phyloP scores from a whole-genome alignment of 345 rosid genomes.

The Atalantia buxifolia region DNA sequence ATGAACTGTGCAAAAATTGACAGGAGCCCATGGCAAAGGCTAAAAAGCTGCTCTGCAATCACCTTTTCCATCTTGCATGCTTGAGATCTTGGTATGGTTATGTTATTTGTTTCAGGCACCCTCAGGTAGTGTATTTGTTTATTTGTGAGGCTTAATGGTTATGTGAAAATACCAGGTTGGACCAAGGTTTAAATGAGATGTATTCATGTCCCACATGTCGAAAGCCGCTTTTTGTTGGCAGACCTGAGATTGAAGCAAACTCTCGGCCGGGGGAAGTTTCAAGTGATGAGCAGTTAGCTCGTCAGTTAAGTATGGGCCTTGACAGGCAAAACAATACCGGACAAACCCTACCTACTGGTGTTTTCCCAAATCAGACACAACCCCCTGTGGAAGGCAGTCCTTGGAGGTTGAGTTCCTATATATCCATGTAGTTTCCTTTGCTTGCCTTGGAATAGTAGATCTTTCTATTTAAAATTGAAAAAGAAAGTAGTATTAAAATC shows the following conservation, averaged over 20 bases:
- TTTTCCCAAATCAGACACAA: constrained; percentile 64
- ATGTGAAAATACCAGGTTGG: constrained; percentile 71
- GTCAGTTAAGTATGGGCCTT: constrained; percentile 58
- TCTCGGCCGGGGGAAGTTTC: constrained; percentile 45
- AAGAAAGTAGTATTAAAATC: neutral
- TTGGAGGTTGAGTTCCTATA: constrained; percentile 61
- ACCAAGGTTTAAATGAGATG: constrained; percentile 90
- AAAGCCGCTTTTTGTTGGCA: constrained; percentile 81
- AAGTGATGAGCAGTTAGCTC: constrained; percentile 78
- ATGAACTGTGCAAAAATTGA: constrained; percentile 23
- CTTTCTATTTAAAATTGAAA: constrained; percentile 1
- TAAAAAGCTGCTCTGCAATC: constrained; percentile 85
- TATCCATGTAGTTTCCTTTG: constrained; percentile 2
- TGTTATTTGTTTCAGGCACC: constrained; percentile 7
- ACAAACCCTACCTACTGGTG: constrained; percentile 53
- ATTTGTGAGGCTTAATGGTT: constrained; percentile 14
- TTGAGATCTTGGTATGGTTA: constrained; percentile 87
- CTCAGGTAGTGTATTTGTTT: constrained; percentile 10
- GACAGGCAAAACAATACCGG: constrained; percentile 55
- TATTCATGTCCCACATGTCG: constrained; percentile 98
- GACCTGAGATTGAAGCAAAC: constrained; percentile 59
- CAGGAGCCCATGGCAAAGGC: constrained; percentile 99
- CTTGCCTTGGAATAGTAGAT: constrained; percentile 7
- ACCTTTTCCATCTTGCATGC: constrained; percentile 96
- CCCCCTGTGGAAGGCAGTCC: constrained; percentile 58